Conservation (phyloP, 345 rosid genomes). For the Syzygium oleosum region DNA sequence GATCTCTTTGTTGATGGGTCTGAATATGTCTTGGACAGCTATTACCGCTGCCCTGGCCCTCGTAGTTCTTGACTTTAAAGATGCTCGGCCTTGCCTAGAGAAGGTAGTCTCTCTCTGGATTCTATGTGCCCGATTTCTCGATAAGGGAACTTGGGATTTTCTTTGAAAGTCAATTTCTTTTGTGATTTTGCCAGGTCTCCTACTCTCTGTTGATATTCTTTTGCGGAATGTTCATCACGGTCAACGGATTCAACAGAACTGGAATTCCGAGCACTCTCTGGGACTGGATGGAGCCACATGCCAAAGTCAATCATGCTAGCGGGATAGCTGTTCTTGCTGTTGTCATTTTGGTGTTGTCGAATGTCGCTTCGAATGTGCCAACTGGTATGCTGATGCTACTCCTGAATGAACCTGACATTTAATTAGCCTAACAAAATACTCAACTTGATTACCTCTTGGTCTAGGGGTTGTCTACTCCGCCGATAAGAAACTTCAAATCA, state of each 20-base stretch:
- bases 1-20: constrained; percentile 57
- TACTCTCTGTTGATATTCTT: constrained; percentile 78
- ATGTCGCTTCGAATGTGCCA: constrained; percentile 83
- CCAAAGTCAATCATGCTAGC: constrained; percentile 30
- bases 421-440: not conserved
- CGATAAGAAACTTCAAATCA: not conserved
- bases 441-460: not conserved
- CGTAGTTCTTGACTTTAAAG: constrained; percentile 74
- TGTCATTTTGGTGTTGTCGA: constrained; percentile 62
- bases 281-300: constrained; percentile 73
- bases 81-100: constrained; percentile 74
- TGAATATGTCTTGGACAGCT: constrained; percentile 90
- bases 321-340: constrained; percentile 55
- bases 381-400: constrained; percentile 35
- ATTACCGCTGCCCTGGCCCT: constrained; percentile 78
- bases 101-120: constrained; percentile 41
- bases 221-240: constrained; percentile 89
- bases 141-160: not conserved
- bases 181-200: constrained; percentile 43
- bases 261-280: constrained; percentile 74
- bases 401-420: not conserved
- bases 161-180: not conserved
- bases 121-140: not conserved
- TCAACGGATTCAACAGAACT: constrained; percentile 77
- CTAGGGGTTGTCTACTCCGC: not conserved